These are phyloP conservation scores for Rhododendron ferrugineum DNA, from an alignment of 148 eudicot species.

Conservation along the genomic window DNA sequence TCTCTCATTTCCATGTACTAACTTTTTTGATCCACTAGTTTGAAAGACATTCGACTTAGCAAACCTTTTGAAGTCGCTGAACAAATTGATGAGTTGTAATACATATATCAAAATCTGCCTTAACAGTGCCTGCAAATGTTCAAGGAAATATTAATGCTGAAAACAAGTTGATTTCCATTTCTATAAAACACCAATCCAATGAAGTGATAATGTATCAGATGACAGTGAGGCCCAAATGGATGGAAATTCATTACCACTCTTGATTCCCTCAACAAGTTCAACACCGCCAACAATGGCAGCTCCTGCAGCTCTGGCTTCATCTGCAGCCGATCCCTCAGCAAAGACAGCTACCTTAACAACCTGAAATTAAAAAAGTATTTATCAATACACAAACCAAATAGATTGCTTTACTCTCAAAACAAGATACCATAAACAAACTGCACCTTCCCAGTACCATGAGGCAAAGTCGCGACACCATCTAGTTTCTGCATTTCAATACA, in stretches of 20 bases:
- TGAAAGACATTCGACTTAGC: constrained; percentile 12
- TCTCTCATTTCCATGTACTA: background rate
- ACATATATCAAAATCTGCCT: constrained; percentile 85
- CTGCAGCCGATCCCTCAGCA: constrained; percentile 95
- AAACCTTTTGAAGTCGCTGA: constrained; percentile 65
- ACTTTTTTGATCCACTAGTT: background rate
- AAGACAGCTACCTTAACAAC: constrained; percentile 81
- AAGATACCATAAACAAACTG: background rate
- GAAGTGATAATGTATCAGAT: background rate
- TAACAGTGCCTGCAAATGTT: constrained; percentile 43
- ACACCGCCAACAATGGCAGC: constrained; percentile 89
- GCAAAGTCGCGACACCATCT: constrained; percentile 67
- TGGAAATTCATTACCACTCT: constrained; percentile 38
- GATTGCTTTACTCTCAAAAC: background rate
- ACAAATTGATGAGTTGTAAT: constrained; percentile 82
- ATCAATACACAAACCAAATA: background rate
- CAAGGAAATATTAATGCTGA: background rate
- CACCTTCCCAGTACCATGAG: constrained; percentile 97
- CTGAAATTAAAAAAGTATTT: constrained; percentile 23
- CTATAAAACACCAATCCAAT: background rate
- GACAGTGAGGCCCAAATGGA: background rate
- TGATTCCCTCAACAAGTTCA: constrained; percentile 70
- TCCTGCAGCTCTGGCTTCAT: constrained; percentile 94
- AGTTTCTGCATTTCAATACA: constrained; percentile 64
- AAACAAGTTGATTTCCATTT: background rate